Base-by-base conservation (phyloP, 352 stramenopile species). In the Phytophthora idaei region DNA sequence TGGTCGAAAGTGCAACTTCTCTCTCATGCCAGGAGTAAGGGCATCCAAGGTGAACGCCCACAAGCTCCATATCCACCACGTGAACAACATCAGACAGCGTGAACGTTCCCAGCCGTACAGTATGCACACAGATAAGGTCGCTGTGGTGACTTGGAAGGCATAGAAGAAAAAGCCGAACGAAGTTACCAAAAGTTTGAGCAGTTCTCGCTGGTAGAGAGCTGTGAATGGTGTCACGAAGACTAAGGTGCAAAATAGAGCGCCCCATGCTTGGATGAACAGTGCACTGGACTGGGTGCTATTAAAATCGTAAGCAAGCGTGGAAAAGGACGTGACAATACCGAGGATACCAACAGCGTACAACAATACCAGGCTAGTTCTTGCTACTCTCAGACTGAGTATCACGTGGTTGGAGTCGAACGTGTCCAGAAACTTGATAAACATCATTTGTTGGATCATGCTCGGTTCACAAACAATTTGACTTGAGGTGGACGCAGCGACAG, bases 91-190 rank as follows among this genome's bases (percentile, higher is more conserved):
- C 4, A 47, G 41, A 47, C n/a, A 27, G 15, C 17, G n/a, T 47
- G 41, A 47, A 27, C 41, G 7, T 47, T 47, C 41, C 41, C 41
- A 47, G n/a, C 4, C 17, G n/a, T 47, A 28, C 15, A 47, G 5
- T 0, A 47, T 28, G n/a, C 41, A 28, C 7, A 47, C 41, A 47
- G n/a, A 47, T 5, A 47, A 47, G 5, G 41, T 70, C 12, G 72
- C 75, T 36, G 63, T 21, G 1, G 67, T 67, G 5, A 61, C 61
- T 41, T 85, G 68, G 4, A 69, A 42, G 0, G 46, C 49, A 49
- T 81, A 78, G 29, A 78, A 81, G 10, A 78, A 39, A 34, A 74
- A 78, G 42, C 83, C 74, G 45, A 83, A 85, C 3, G 77, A 85
- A 8, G 57, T 71, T 17, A 70, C 27, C 25, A 83, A 44, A 5